A percentile compares a stretch with the other conserved stretches of the same genome.
phyloP scores from a whole-genome alignment of 2,329 filamentous ascomycete genomes.

The Colletotrichum sublineola region DNA sequence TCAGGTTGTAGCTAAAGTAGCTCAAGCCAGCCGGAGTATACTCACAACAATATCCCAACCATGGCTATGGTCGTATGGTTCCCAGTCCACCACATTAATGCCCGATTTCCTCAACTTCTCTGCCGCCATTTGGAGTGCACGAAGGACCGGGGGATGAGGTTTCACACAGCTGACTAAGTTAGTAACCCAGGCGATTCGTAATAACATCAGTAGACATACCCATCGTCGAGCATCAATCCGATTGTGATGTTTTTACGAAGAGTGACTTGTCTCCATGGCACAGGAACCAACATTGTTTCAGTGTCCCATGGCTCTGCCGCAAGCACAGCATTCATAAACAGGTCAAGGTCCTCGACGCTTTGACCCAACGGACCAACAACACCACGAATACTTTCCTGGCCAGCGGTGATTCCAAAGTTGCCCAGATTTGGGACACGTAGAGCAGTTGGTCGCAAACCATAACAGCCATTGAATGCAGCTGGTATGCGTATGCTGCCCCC shows the following conservation, averaged over 20 bases:
- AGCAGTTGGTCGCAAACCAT: conserved; percentile 67
- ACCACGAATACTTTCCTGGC: conserved; percentile 73
- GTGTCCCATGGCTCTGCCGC: conserved; percentile 66
- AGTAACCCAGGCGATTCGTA: neutral
- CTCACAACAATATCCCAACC: conserved; percentile 21
- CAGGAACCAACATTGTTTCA: conserved; percentile 69
- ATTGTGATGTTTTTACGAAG: conserved; percentile 62
- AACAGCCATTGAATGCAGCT: conserved; percentile 70
- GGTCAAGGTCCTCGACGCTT: conserved; percentile 65
- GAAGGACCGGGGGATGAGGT: conserved; percentile 74
- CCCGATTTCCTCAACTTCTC: conserved; percentile 59
- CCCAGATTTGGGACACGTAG: conserved; percentile 70
- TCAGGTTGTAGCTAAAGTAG: neutral
- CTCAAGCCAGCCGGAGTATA: neutral
- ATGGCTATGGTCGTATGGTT: conserved; percentile 56
- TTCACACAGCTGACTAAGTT: conserved; percentile 7
- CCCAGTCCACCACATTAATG: conserved; percentile 67
- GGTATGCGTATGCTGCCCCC: conserved; percentile 66
- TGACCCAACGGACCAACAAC: conserved; percentile 74
- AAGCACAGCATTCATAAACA: conserved; percentile 67
- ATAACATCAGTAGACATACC: conserved; percentile 59
- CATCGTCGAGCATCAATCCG: conserved; percentile 75
- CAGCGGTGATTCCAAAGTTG: conserved; percentile 68
- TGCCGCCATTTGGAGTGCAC: conserved; percentile 64
- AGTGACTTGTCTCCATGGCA: conserved; percentile 64